A percentile compares a stretch with the other conserved stretches of the same genome.
These are phyloP conservation scores for Amanita exitialis DNA, from an alignment of 768 basidiomycete genomes.

Conservation along the genomic window DNA sequence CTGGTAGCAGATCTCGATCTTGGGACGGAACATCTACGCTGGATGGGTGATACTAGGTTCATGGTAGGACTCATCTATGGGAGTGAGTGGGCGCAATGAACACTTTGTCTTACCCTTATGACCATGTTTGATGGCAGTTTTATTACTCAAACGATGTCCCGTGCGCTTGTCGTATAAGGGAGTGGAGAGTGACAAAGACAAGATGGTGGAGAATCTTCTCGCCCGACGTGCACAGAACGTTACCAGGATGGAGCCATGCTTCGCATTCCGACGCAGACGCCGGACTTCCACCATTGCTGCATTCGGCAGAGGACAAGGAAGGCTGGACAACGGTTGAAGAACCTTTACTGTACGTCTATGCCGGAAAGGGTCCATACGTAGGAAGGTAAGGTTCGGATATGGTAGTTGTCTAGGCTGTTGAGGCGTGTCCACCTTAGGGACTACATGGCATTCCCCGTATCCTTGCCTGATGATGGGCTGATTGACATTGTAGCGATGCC, in stretches of 20 bases:
- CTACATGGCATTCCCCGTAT: conserved; percentile 78
- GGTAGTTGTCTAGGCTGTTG: background rate
- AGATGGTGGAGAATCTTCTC: conserved; percentile 49
- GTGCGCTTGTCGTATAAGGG: conserved; percentile 63
- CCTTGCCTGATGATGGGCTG: conserved; percentile 67
- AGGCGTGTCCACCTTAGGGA: conserved; percentile 29
- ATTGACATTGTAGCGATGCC: conserved; percentile 66
- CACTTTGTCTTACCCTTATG: background rate
- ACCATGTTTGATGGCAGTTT: conserved; percentile 27
- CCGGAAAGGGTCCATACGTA: conserved; percentile 74
- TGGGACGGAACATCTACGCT: conserved; percentile 75
- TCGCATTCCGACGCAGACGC: conserved; percentile 8
- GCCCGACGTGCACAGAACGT: conserved; percentile 21
- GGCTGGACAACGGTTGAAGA: conserved; percentile 68
- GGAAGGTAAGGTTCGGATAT: conserved; percentile 32
- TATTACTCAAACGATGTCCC: conserved; percentile 53
- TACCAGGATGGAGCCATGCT: background rate
- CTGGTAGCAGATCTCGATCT: conserved; percentile 82
- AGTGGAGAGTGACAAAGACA: conserved; percentile 57
- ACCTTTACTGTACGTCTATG: conserved; percentile 60
- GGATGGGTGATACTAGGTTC: conserved; percentile 83
- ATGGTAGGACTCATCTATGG: conserved; percentile 61
- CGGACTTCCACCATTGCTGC: conserved; percentile 31
- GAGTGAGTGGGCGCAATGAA: conserved; percentile 27
- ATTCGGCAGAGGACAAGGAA: conserved; percentile 33